Evolutionary conservation across 345 rosid genomes (phyloP).

Genomic region (Erysimum cheiranthoides): DNA sequence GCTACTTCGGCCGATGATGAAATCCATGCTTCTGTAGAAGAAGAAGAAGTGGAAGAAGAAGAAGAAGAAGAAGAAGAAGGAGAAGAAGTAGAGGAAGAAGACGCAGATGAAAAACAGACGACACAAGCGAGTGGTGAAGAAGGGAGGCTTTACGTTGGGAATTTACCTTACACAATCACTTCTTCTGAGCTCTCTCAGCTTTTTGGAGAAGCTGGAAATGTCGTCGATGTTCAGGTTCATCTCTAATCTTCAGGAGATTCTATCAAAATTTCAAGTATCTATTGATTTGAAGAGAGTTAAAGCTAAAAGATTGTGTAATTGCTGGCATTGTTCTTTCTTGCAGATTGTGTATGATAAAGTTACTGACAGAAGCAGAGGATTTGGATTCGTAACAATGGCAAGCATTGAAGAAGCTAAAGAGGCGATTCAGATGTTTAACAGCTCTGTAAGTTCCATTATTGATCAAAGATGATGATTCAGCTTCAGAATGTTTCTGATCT

Average conservation of each 20-base stretch:
- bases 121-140: conserved; percentile 51
- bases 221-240: conserved; percentile 71
- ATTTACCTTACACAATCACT: conserved; percentile 75
- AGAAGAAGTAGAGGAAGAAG: conserved; percentile 34
- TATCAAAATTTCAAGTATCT: background rate
- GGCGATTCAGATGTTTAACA: conserved; percentile 79
- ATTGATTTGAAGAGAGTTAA: background rate
- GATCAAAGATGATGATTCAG: conserved; percentile 16
- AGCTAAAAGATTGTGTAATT: background rate
- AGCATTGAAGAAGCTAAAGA: conserved; percentile 78
- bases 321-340: background rate
- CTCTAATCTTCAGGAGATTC: background rate
- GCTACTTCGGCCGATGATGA: conserved; percentile 12
- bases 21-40: conserved; percentile 19
- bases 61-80: conserved; percentile 42
- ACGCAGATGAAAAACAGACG: conserved; percentile 43
- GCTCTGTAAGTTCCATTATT: conserved; percentile 64
- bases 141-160: conserved; percentile 84
- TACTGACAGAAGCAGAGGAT: conserved; percentile 96
- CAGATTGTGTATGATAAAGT: conserved; percentile 84
- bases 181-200: conserved; percentile 64
- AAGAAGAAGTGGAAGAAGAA: conserved; percentile 41
- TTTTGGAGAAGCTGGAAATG: conserved; percentile 78
- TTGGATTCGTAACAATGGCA: conserved; percentile 86
- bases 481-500: conserved; percentile 10